These are phyloP conservation scores for Begonia peltatifolia DNA, from an alignment of 306 rosid genomes.

Conservation along the genomic window DNA sequence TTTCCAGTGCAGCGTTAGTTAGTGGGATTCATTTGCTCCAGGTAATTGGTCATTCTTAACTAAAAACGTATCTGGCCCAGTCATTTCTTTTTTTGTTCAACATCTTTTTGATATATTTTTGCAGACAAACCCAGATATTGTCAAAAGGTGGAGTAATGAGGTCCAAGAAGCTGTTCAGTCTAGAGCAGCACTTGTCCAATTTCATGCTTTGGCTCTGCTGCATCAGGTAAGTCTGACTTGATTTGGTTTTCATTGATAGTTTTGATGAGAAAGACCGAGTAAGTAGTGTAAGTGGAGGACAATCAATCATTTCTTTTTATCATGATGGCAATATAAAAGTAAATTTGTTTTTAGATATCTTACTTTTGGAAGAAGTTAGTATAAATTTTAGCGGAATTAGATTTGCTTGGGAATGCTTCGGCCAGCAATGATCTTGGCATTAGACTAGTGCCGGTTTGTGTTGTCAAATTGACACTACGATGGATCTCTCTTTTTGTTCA, in stretches of 20 bases:
- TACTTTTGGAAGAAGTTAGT: too few relatives aligned
- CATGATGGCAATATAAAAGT: neutral
- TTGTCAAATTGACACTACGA: too few relatives aligned
- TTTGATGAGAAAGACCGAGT: conserved; percentile 3
- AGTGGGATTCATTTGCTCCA: conserved; percentile 97
- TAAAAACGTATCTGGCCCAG: conserved; percentile 2
- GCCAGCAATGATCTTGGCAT: too few relatives aligned
- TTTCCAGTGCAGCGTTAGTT: conserved; percentile 96
- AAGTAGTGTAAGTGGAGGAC: conserved; percentile 1
- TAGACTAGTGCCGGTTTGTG: too few relatives aligned
- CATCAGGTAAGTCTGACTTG: conserved; percentile 61
- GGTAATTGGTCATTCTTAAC: conserved; percentile 26
- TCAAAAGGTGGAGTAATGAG: conserved; percentile 98
- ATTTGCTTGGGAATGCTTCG: too few relatives aligned
- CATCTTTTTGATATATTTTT: neutral
- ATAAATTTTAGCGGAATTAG: too few relatives aligned
- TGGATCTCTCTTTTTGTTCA: too few relatives aligned
- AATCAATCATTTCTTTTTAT: neutral
- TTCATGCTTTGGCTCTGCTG: conserved; percentile 60
- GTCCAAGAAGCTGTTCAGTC: conserved; percentile 99
- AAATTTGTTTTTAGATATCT: too few relatives aligned
- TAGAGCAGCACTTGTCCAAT: conserved; percentile 97
- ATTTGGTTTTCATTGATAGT: conserved; percentile 6
- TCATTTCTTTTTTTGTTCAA: neutral
- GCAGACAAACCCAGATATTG: conserved; percentile 96